Evolutionary conservation across 345 rosid species (phyloP).

Genomic region (Populus deltoides): DNA sequence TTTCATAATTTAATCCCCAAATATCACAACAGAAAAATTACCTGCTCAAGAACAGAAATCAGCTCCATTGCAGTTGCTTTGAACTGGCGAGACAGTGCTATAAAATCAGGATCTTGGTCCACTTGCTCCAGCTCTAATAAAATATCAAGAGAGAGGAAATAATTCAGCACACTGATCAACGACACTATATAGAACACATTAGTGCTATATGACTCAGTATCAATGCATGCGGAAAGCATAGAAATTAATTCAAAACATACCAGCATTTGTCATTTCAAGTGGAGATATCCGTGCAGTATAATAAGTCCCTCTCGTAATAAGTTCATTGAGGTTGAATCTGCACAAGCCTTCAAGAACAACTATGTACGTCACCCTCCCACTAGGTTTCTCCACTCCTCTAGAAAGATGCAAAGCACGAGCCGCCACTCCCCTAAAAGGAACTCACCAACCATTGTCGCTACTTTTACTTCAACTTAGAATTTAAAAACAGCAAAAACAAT

Average conservation of each 20-base stretch:
- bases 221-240: background rate
- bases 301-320: conserved; percentile 84
- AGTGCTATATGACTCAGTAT: background rate
- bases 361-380: conserved; percentile 96
- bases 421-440: conserved; percentile 75
- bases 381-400: conserved; percentile 98
- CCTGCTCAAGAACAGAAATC: conserved; percentile 97
- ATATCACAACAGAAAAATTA: conserved; percentile 13
- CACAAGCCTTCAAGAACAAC: conserved; percentile 98
- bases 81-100: conserved; percentile 83
- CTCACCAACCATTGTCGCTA: background rate
- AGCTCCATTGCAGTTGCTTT: conserved; percentile 96
- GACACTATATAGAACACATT: background rate
- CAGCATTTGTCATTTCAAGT: conserved; percentile 84
- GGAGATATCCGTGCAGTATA: conserved; percentile 84
- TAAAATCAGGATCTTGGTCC: conserved; percentile 87
- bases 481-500: conserved; percentile 6
- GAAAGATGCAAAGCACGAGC: conserved; percentile 98
- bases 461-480: background rate
- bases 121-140: conserved; percentile 87
- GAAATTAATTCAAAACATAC: conserved; percentile 34
- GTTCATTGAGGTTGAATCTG: conserved; percentile 91
- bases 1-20: background rate
- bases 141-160: conserved; percentile 17
- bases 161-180: conserved; percentile 12